These are phyloP conservation scores for Cichorium intybus DNA, from an alignment of 140 eudicot species.

Conservation along the genomic window DNA sequence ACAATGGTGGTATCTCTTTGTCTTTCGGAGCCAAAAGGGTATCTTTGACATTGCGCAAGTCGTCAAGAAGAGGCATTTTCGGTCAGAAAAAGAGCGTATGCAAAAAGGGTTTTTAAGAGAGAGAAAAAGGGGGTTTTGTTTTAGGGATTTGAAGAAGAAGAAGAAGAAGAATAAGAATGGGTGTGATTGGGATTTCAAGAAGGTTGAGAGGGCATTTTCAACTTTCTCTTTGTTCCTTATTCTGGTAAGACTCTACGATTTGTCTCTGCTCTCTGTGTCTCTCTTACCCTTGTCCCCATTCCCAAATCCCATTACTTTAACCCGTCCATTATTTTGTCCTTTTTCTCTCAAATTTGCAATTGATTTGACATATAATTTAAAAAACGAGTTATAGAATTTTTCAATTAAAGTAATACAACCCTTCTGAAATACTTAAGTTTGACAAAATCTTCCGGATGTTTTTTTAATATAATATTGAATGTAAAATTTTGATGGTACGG, in stretches of 20 bases:
- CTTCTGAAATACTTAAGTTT: not conserved
- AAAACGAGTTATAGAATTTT: not conserved
- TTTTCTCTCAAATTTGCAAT: not conserved
- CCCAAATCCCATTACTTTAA: conserved; percentile 1
- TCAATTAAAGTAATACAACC: too few relatives aligned
- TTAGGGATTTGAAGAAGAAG: not conserved
- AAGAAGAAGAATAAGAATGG: not conserved
- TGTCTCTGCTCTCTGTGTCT: conserved; percentile 12
- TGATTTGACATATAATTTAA: not conserved
- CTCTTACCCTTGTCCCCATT: not conserved
- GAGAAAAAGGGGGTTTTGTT: not conserved
- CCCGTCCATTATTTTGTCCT: not conserved
- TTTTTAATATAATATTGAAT: too few relatives aligned
- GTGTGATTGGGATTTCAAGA: conserved; percentile 7
- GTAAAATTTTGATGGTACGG: too few relatives aligned
- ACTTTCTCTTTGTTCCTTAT: conserved; percentile 28
- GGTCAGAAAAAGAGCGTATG: not conserved
- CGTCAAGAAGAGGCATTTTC: not conserved
- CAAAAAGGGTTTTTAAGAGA: not conserved
- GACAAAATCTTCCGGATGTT: not conserved
- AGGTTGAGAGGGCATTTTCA: conserved; percentile 26
- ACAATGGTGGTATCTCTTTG: not conserved
- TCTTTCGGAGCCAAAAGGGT: conserved; percentile 3
- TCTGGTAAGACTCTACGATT: conserved; percentile 22
- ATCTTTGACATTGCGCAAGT: conserved; percentile 3